Evolutionary conservation across 2,329 filamentous ascomycete genomes (phyloP).

Genomic region (Epicoccum nigrum): DNA sequence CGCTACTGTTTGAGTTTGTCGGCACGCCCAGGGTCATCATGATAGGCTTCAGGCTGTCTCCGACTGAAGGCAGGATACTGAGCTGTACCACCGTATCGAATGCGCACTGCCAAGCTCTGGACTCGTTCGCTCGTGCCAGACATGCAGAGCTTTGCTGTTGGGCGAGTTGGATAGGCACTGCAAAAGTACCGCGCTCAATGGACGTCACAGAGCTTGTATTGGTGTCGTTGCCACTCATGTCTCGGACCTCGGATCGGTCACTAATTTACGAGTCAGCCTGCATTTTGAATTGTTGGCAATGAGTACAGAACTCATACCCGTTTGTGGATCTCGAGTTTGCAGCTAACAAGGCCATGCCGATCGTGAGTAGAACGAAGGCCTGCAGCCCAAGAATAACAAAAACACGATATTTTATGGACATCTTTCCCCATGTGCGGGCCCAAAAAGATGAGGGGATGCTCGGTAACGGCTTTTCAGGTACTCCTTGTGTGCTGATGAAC

Average conservation of each 20-base stretch:
- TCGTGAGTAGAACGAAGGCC: constrained; percentile 22
- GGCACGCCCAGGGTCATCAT: constrained; percentile 23
- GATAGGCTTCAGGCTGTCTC: constrained; percentile 10
- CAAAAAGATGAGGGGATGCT: constrained; percentile 28
- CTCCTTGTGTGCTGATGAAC: constrained; percentile 15
- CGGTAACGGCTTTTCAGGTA: constrained; percentile 34
- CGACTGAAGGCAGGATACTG: constrained; percentile 24
- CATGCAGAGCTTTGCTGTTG: constrained; percentile 37
- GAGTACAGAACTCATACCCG: constrained; percentile 10
- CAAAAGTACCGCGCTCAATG: constrained; percentile 31
- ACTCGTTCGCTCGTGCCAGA: constrained; percentile 32
- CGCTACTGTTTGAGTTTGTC: constrained; percentile 7
- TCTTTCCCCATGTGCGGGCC: constrained; percentile 31
- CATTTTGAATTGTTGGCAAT: not conserved
- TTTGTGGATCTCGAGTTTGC: constrained; percentile 12
- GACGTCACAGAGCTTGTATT: not conserved
- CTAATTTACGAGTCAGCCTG: not conserved
- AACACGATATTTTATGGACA: constrained; percentile 31
- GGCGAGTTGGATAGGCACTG: constrained; percentile 22
- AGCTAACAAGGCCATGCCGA: constrained; percentile 24
- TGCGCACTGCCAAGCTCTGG: constrained; percentile 34
- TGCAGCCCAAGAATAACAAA: constrained; percentile 29
- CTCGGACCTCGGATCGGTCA: not conserved
- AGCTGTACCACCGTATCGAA: constrained; percentile 26
- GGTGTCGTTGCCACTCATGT: constrained; percentile 3